These are phyloP conservation scores for Entomortierella lignicola DNA, from an alignment of 192 early-diverging fungal genomes.

Conservation along the genomic window DNA sequence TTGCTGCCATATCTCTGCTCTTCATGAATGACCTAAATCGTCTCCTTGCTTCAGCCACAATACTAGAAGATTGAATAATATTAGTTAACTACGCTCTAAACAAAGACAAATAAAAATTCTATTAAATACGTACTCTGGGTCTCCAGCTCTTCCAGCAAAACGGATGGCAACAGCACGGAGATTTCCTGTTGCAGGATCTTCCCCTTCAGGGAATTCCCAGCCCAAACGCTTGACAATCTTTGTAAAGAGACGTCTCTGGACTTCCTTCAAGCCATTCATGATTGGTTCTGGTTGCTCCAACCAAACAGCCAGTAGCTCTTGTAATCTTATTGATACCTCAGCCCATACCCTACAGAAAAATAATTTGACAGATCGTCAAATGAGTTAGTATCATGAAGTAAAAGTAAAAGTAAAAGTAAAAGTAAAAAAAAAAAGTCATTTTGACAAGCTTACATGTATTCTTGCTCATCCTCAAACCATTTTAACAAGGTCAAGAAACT, in stretches of 20 bases:
- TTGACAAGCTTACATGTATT: slow-evolving; percentile 75
- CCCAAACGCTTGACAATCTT: slow-evolving; percentile 71
- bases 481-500: slow-evolving; percentile 80
- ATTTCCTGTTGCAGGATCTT: slow-evolving; percentile 67
- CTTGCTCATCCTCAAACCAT: slow-evolving; percentile 79
- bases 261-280: slow-evolving; percentile 69
- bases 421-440: not conserved
- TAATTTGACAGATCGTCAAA: not conserved
- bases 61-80: slow-evolving; percentile 62
- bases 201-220: slow-evolving; percentile 61
- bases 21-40: slow-evolving; percentile 77
- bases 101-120: not conserved
- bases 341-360: slow-evolving; percentile 63
- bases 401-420: slow-evolving; percentile 36
- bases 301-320: slow-evolving; percentile 70
- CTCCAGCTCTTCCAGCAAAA: slow-evolving; percentile 70
- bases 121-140: slow-evolving; percentile 63
- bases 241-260: slow-evolving; percentile 65
- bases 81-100: too few relatives aligned
- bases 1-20: slow-evolving; percentile 58
- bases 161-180: slow-evolving; percentile 75
- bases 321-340: slow-evolving; percentile 63
- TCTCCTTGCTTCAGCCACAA: slow-evolving; percentile 74
- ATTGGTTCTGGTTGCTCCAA: slow-evolving; percentile 64
- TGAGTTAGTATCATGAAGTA: slow-evolving; percentile 51